A percentile compares a stretch with the other conserved stretches of the same genome.
Conservation (phyloP, 768 basidiomycete genomes). For the Filobasidium floriforme region DNA sequence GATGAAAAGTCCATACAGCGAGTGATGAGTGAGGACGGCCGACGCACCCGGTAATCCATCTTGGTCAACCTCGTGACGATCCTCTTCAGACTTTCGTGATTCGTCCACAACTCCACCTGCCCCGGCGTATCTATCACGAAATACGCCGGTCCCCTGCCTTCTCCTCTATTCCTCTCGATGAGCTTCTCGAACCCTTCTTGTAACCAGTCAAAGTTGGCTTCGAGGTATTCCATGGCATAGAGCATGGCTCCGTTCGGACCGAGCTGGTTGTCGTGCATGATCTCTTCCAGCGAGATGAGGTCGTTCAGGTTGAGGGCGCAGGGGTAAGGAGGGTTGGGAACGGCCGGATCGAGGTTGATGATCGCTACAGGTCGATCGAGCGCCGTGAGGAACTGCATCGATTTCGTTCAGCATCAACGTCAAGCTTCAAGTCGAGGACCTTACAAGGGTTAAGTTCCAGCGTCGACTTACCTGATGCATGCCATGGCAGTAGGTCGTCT, state of each 20-base stretch:
- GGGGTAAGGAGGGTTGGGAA: constrained; percentile 80
- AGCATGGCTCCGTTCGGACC: constrained; percentile 96
- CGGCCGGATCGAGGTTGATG: constrained; percentile 94
- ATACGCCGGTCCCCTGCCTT: constrained; percentile 65
- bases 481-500: constrained; percentile 49
- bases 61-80: constrained; percentile 68
- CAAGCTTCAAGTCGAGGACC: no score
- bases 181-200: constrained; percentile 40
- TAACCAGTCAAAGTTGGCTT: constrained; percentile 75
- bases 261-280: constrained; percentile 71
- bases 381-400: constrained; percentile 64
- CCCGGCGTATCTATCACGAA: constrained; percentile 93
- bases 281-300: constrained; percentile 78
- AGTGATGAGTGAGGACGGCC: constrained; percentile 14
- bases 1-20: neutral
- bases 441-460: no score
- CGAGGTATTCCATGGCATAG: constrained; percentile 93
- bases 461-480: constrained; percentile 44
- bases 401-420: no score
- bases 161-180: constrained; percentile 35
- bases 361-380: constrained; percentile 76
- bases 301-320: constrained; percentile 74
- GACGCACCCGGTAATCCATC: constrained; percentile 72
- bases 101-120: constrained; percentile 94
- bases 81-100: constrained; percentile 78